A percentile compares a stretch with the other conserved stretches of the same genome.
Evolutionary conservation across 225 moss, liverwort and hornwort genomes (phyloP).

Genomic region (Neckera pumila): DNA sequence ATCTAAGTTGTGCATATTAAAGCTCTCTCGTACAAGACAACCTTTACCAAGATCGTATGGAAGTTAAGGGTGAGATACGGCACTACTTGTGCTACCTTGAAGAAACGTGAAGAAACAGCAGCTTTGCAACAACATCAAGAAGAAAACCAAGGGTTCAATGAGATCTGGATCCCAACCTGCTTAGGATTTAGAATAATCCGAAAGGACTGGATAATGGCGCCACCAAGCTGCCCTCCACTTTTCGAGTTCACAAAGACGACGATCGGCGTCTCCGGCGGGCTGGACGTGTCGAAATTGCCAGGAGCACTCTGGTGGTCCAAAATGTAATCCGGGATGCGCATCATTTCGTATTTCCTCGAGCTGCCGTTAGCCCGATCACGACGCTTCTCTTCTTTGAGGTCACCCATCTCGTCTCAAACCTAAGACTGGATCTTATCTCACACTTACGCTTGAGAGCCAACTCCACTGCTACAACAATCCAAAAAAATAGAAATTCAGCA

Average conservation of each 20-base stretch:
- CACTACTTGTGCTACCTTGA: background rate
- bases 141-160: background rate
- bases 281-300: background rate
- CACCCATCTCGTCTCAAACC: constrained; percentile 13
- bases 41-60: background rate
- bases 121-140: background rate
- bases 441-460: background rate
- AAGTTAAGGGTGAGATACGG: background rate
- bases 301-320: background rate
- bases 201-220: constrained; percentile 46
- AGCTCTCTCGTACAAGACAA: background rate
- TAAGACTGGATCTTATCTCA: background rate
- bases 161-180: constrained; percentile 35
- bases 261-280: constrained; percentile 28
- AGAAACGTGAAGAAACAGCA: background rate
- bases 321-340: constrained; percentile 40
- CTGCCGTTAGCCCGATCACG: background rate
- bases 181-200: constrained; percentile 52
- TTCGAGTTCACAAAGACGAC: constrained; percentile 76
- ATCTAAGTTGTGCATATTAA: background rate
- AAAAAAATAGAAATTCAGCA: background rate
- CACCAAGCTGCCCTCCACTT: constrained; percentile 86
- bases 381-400: background rate
- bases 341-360: background rate
- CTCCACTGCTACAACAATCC: background rate